Evolutionary conservation across 192 early-diverging fungal species (phyloP).

Genomic region (Gigaspora rosea): DNA sequence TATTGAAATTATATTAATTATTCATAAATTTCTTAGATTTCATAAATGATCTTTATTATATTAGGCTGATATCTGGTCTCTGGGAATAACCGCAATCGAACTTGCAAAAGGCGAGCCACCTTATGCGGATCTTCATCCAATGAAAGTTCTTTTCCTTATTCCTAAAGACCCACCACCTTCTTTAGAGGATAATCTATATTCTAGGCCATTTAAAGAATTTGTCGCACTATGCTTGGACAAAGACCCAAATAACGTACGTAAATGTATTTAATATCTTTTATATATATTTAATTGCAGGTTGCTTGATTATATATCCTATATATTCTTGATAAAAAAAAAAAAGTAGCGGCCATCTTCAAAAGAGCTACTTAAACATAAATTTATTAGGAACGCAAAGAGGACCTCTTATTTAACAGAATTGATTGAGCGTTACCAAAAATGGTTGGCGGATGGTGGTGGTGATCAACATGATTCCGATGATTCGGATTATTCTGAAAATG

Average conservation of each 20-base stretch:
- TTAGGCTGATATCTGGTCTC: slow-evolving; percentile 93
- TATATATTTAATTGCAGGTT: not conserved
- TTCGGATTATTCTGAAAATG: slow-evolving; percentile 34
- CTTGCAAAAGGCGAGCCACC: slow-evolving; percentile 92
- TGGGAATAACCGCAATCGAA: slow-evolving; percentile 97
- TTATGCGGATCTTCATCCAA: slow-evolving; percentile 90
- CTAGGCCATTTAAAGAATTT: slow-evolving; percentile 89
- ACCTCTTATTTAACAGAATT: slow-evolving; percentile 83
- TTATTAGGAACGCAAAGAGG: slow-evolving; percentile 82
- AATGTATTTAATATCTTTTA: not conserved
- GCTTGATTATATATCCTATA: not conserved
- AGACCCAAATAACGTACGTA: slow-evolving; percentile 69
- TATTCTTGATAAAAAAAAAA: too few relatives aligned
- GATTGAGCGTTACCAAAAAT: slow-evolving; percentile 80
- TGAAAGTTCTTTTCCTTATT: slow-evolving; percentile 94
- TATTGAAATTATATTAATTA: too few relatives aligned
- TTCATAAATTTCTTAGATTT: too few relatives aligned
- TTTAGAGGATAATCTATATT: slow-evolving; percentile 73
- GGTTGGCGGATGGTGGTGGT: slow-evolving; percentile 61
- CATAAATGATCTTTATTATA: too few relatives aligned
- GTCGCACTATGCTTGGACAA: slow-evolving; percentile 83
- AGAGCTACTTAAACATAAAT: slow-evolving; percentile 85
- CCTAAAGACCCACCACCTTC: slow-evolving; percentile 87
- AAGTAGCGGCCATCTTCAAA: slow-evolving; percentile 81
- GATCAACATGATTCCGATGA: slow-evolving; percentile 46